Evolutionary conservation across 331 rosid genomes (phyloP).

Genomic region (Telfairia occidentalis): DNA sequence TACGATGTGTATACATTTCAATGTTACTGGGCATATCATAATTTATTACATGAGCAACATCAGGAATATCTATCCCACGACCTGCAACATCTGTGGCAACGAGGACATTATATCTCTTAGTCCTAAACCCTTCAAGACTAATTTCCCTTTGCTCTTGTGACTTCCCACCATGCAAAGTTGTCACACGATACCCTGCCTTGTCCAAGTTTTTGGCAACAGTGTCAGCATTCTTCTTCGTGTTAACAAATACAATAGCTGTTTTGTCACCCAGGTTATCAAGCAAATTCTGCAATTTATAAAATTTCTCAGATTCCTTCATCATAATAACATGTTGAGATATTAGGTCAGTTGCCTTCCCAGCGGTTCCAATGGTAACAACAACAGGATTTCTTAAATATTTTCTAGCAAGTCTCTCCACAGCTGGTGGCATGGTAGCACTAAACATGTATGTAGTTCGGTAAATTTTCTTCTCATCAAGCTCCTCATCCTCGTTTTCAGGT

Average conservation of each 20-base stretch:
- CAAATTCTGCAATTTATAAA: slow-evolving; percentile 47
- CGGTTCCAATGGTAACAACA: slow-evolving; percentile 76
- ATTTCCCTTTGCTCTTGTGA: slow-evolving; percentile 88
- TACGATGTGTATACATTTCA: slow-evolving; percentile 67
- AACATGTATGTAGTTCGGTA: slow-evolving; percentile 84
- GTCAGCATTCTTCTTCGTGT: slow-evolving; percentile 78
- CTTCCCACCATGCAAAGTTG: slow-evolving; percentile 86
- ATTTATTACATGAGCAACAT: slow-evolving; percentile 80
- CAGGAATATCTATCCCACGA: slow-evolving; percentile 85
- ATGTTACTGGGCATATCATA: slow-evolving; percentile 78
- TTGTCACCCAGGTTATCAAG: slow-evolving; percentile 73
- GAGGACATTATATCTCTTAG: slow-evolving; percentile 78
- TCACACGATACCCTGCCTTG: slow-evolving; percentile 62
- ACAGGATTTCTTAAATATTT: slow-evolving; percentile 86
- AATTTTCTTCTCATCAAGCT: slow-evolving; percentile 76
- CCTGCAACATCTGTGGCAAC: slow-evolving; percentile 82
- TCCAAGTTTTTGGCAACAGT: slow-evolving; percentile 66
- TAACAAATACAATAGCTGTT: slow-evolving; percentile 77
- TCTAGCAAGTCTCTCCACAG: slow-evolving; percentile 84
- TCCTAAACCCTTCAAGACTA: slow-evolving; percentile 68
- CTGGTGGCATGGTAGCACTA: slow-evolving; percentile 88
- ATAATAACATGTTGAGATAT: slow-evolving; percentile 66
- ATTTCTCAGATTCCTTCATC: slow-evolving; percentile 60
- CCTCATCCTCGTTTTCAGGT: slow-evolving; percentile 84
- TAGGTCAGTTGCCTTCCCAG: slow-evolving; percentile 73